Evolutionary conservation across 495 filamentous ascomycete genomes (phyloP).

Genomic region (Chlorociboria aeruginascens): DNA sequence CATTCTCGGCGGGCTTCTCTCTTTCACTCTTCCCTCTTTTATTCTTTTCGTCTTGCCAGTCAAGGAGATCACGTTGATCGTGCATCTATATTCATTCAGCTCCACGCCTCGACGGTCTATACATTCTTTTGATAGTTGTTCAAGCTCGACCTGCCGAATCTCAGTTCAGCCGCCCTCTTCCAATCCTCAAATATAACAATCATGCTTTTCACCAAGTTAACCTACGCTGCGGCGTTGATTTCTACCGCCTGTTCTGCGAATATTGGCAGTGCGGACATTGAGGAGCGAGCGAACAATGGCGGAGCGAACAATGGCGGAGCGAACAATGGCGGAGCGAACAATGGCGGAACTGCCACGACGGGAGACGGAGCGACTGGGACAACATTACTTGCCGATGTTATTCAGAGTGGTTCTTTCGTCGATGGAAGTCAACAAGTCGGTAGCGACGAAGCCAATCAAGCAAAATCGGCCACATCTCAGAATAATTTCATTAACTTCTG

Average conservation of each 20-base stretch:
- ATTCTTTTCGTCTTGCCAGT: conserved; percentile 20
- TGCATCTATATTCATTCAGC: conserved; percentile 17
- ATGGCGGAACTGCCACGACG: background rate
- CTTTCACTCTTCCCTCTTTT: conserved; percentile 17
- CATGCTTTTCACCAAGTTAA: conserved; percentile 15
- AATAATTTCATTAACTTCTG: conserved; percentile 64
- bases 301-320: background rate
- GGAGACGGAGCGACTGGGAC: conserved; percentile 1
- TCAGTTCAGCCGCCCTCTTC: background rate
- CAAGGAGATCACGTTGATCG: conserved; percentile 25
- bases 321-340: background rate
- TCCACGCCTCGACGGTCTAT: conserved; percentile 19
- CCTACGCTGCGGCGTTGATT: conserved; percentile 12
- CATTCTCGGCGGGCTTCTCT: conserved; percentile 12
- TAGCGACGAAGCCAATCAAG: conserved; percentile 11
- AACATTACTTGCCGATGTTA: conserved; percentile 9
- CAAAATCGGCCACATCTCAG: conserved; percentile 11
- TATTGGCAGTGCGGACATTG: background rate
- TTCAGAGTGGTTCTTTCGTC: conserved; percentile 16
- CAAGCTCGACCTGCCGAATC: background rate
- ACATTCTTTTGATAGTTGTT: conserved; percentile 11
- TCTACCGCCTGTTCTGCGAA: background rate
- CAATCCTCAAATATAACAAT: conserved; percentile 1
- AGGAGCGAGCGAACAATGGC: background rate
- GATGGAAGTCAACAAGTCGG: conserved; percentile 16